phyloP scores from a whole-genome alignment of 2,329 filamentous ascomycete species.

The Fusarium sp. region DNA sequence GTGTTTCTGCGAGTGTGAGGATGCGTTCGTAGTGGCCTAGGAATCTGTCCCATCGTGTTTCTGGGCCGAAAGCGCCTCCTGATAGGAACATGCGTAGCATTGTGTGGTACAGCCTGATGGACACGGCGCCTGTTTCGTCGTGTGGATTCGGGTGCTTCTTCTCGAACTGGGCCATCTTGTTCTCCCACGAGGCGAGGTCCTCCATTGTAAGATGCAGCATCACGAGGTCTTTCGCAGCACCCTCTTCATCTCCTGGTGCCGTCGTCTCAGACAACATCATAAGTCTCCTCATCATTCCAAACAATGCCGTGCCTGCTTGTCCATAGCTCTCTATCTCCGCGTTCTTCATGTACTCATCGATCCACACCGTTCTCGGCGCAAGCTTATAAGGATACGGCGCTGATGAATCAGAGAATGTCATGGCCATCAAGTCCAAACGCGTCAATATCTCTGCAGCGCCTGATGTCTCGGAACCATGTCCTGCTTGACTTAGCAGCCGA shows the following conservation, averaged over 20 bases:
- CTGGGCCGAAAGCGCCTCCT: slow-evolving; percentile 34
- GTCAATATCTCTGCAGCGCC: slow-evolving; percentile 40
- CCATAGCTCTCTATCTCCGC: slow-evolving; percentile 29
- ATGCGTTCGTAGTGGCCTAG: slow-evolving; percentile 45
- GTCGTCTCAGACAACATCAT: slow-evolving; percentile 32
- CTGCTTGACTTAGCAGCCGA: slow-evolving; percentile 36
- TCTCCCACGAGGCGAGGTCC: slow-evolving; percentile 36
- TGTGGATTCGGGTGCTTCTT: slow-evolving; percentile 1
- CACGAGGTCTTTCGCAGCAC: not conserved
- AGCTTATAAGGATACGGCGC: slow-evolving; percentile 44
- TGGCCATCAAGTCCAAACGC: slow-evolving; percentile 47
- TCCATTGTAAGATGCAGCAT: slow-evolving; percentile 1
- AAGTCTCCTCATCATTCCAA: slow-evolving; percentile 32
- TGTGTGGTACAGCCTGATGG: slow-evolving; percentile 45
- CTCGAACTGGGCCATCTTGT: slow-evolving; percentile 38
- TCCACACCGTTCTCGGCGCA: slow-evolving; percentile 9
- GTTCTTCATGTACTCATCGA: slow-evolving; percentile 20
- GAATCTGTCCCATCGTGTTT: slow-evolving; percentile 43
- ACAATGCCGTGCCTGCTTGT: slow-evolving; percentile 35
- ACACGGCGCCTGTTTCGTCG: slow-evolving; percentile 26
- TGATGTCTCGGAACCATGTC: slow-evolving; percentile 12
- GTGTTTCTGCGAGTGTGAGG: slow-evolving; percentile 25
- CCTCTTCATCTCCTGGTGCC: not conserved
- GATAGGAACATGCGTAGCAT: slow-evolving; percentile 31
- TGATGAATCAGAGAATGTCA: slow-evolving; percentile 46